Evolutionary conservation across 345 rosid genomes (phyloP).

Genomic region (Salix caprea): DNA sequence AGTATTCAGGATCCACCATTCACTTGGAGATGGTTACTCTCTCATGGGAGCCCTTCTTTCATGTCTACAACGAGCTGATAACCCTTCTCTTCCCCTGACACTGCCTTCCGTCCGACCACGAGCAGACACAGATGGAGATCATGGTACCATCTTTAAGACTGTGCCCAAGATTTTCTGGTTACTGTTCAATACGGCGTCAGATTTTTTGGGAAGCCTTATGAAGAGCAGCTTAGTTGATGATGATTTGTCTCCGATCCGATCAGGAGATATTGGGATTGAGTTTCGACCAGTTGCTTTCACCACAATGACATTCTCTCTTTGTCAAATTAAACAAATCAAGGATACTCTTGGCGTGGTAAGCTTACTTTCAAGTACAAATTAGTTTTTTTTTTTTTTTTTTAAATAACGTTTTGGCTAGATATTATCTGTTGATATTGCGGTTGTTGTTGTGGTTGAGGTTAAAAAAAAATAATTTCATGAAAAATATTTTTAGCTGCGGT

Average conservation of each 20-base stretch:
- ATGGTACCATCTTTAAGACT: too few relatives aligned
- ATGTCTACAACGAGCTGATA: slow-evolving; percentile 42
- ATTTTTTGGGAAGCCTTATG: slow-evolving; percentile 36
- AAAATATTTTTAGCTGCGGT: too few relatives aligned
- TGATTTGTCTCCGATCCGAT: slow-evolving; percentile 29
- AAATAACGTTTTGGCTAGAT: too few relatives aligned
- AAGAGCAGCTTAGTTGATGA: slow-evolving; percentile 41
- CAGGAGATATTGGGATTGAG: slow-evolving; percentile 30
- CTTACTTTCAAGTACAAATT: too few relatives aligned
- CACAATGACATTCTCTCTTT: slow-evolving; percentile 33
- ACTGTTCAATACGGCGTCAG: slow-evolving; percentile 20
- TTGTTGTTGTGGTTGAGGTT: too few relatives aligned
- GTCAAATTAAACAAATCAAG: slow-evolving; percentile 36
- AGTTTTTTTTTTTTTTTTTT: too few relatives aligned
- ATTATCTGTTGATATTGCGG: too few relatives aligned
- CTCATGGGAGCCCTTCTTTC: slow-evolving; percentile 57
- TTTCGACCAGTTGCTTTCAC: slow-evolving; percentile 27
- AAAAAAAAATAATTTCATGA: too few relatives aligned
- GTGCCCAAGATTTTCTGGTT: slow-evolving; percentile 10
- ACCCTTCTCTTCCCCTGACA: slow-evolving; percentile 39
- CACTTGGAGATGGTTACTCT: slow-evolving; percentile 54
- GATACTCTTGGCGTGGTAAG: slow-evolving; percentile 27
- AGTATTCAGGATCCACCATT: slow-evolving; percentile 55
- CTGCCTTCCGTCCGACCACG: slow-evolving; percentile 18
- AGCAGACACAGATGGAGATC: background rate